These are phyloP conservation scores for Penicillium psychrofluorescens DNA, from an alignment of 495 filamentous ascomycete species.

Conservation along the genomic window DNA sequence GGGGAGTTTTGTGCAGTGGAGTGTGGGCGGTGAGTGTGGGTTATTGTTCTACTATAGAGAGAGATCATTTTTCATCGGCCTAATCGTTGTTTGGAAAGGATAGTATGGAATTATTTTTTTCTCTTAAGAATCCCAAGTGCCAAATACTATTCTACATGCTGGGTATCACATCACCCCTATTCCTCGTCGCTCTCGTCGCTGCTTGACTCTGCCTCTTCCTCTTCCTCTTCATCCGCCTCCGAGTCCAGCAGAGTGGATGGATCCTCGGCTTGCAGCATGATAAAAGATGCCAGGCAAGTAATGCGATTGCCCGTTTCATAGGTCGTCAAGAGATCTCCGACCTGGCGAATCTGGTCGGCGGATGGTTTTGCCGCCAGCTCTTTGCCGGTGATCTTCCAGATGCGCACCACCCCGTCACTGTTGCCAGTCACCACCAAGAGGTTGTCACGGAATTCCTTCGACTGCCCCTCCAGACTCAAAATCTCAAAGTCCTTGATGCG, in stretches of 20 bases:
- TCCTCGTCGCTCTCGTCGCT: constrained; percentile 17
- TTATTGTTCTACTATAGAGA: constrained; percentile 1
- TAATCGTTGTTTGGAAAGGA: too few species aligned
- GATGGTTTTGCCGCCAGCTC: constrained; percentile 19
- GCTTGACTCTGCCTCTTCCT: constrained; percentile 36
- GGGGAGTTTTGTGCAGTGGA: constrained; percentile 41
- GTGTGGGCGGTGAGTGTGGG: constrained; percentile 30
- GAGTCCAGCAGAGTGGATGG: constrained; percentile 24
- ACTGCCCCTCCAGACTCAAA: constrained; percentile 37
- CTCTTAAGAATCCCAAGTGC: too few species aligned
- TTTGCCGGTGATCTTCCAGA: constrained; percentile 55
- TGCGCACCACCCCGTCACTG: constrained; percentile 72
- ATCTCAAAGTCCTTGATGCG: constrained; percentile 86
- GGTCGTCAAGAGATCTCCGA: constrained; percentile 66
- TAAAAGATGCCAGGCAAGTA: constrained; percentile 79
- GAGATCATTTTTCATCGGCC: too few species aligned
- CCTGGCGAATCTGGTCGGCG: constrained; percentile 35
- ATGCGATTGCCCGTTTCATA: constrained; percentile 85
- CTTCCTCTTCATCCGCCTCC: constrained; percentile 26
- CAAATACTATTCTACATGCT: too few species aligned
- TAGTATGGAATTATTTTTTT: too few species aligned
- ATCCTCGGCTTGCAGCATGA: constrained; percentile 54
- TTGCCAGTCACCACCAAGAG: constrained; percentile 66
- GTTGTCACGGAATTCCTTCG: constrained; percentile 21
- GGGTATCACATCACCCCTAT: too few species aligned